Evolutionary conservation across 192 early-diverging fungal genomes (phyloP).

Genomic region (Coemansia sp.): DNA sequence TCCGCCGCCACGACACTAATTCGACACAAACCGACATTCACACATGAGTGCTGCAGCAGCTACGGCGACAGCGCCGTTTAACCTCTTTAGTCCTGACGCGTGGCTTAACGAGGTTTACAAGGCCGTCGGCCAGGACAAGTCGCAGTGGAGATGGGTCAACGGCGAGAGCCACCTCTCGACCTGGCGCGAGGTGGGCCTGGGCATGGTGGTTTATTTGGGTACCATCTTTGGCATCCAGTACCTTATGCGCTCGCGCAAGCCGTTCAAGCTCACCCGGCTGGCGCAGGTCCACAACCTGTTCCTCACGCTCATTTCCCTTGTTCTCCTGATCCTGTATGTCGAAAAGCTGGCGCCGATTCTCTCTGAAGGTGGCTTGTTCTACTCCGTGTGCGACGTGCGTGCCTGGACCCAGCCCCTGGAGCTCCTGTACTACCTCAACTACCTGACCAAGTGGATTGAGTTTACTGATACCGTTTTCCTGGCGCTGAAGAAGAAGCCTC

Average conservation of each 20-base stretch:
- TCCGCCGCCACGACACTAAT: not conserved
- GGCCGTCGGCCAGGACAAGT: conserved; percentile 47
- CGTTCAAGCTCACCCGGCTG: conserved; percentile 67
- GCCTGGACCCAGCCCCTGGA: conserved; percentile 81
- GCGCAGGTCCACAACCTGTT: conserved; percentile 84
- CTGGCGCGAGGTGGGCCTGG: conserved; percentile 52
- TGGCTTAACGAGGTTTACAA: conserved; percentile 45
- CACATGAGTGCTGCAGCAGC: conserved; percentile 25
- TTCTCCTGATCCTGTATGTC: conserved; percentile 70
- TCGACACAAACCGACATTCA: not conserved
- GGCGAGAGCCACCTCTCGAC: conserved; percentile 54
- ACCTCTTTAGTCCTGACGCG: conserved; percentile 37
- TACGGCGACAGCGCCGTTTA: conserved; percentile 27
- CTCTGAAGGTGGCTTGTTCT: conserved; percentile 67
- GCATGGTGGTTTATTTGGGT: conserved; percentile 63
- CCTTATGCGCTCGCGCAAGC: conserved; percentile 67
- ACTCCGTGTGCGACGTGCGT: conserved; percentile 65
- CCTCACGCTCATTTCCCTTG: conserved; percentile 69
- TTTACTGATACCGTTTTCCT: conserved; percentile 87
- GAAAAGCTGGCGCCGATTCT: conserved; percentile 78
- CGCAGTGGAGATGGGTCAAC: conserved; percentile 57
- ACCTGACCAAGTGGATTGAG: conserved; percentile 91
- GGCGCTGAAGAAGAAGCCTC: conserved; percentile 79
- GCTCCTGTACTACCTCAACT: conserved; percentile 88
- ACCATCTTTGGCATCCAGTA: conserved; percentile 78